Percentiles rank a stretch among this genome's conserved stretches.
These are phyloP conservation scores for Cercospora janseana DNA, from an alignment of 2,329 filamentous ascomycete genomes.

Conservation along the genomic window DNA sequence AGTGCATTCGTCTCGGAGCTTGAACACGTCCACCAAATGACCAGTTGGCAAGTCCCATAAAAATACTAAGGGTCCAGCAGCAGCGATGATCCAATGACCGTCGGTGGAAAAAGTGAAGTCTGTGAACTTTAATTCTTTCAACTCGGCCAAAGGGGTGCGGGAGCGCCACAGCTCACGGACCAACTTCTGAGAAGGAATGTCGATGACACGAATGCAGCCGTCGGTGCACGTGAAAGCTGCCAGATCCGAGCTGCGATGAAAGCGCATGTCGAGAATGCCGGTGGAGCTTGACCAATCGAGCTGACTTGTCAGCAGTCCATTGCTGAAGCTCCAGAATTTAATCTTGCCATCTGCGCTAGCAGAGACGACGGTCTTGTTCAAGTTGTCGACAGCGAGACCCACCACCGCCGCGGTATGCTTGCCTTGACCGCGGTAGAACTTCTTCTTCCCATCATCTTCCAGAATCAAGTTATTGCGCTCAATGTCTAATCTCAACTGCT, in stretches of 20 bases:
- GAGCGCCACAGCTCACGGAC: constrained; percentile 92
- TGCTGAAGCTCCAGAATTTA: constrained; percentile 97
- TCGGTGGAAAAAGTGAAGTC: constrained; percentile 75
- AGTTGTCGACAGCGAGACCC: constrained; percentile 80
- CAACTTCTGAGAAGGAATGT: constrained; percentile 83
- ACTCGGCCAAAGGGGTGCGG: constrained; percentile 26
- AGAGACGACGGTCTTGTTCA: constrained; percentile 82
- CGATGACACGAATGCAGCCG: constrained; percentile 80
- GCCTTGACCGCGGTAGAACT: constrained; percentile 54
- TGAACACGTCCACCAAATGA: constrained; percentile 90
- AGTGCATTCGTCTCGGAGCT: constrained; percentile 73
- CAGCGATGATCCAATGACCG: constrained; percentile 88
- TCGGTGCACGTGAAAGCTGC: constrained; percentile 89
- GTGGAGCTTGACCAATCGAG: constrained; percentile 80
- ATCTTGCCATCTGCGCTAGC: constrained; percentile 87
- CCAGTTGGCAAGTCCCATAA: constrained; percentile 96
- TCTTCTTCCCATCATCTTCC: constrained; percentile 44
- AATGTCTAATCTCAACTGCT: constrained; percentile 66
- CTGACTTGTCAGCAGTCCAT: constrained; percentile 73
- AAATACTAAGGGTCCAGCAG: constrained; percentile 75
- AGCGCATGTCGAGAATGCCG: constrained; percentile 71
- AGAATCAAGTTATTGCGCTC: constrained; percentile 33
- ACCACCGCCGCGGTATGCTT: constrained; percentile 82
- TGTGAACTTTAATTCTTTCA: constrained; percentile 29
- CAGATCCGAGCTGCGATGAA: constrained; percentile 79